Evolutionary conservation across 208 protist species (phyloP), one percentile per base, ranked within the genome.

Genomic region (Leishmania tarentolae): DNA sequence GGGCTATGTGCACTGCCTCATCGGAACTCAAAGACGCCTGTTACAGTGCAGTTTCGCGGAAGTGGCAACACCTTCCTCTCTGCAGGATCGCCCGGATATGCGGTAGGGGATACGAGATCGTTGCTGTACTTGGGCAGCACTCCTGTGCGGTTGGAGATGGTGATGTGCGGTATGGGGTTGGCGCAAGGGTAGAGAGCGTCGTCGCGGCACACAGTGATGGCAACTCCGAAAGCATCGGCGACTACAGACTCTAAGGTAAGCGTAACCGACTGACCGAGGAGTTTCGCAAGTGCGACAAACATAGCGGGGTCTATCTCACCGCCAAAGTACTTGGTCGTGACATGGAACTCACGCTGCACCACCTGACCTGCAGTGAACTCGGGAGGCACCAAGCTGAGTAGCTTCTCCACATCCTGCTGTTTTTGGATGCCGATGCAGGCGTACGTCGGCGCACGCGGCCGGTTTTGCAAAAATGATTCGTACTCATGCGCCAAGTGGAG

Each of bases 81-180:
- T 17, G 24, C 19, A 11, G 77, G 65, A 53, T 83, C 53, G 24
- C 79, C 76, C 21, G 81, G 76, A n/a, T 84, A 83, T 24, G 44
- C 24, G 31, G 44, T 69, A 4, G 59, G 70, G 31, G 82, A 83
- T 50, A 93, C 70, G 40, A 94, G 87, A 46, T 84, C 86, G 74
- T 91, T 94, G 78, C 91, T 94, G 85, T 94, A 94, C 75, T 88
- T 90, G 24, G 91, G 80, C 7, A 87, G 87, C 19, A 94, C 79
- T 9, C 91, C 91, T 31, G 71, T 56, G 2, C 75, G 80, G 78
- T 88, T 92, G 0, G 85, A 83, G 35, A 94, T 80, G 59, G 91
- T 94, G 59, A 94, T 88, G 76, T 94, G 91, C 35, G 91, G 80
- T 31, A 91, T 75, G 3, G 74, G 59, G 73, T 94, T 94, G 0